Evolutionary conservation across 208 protist species (phyloP).

Genomic region (Leishmania turanica): DNA sequence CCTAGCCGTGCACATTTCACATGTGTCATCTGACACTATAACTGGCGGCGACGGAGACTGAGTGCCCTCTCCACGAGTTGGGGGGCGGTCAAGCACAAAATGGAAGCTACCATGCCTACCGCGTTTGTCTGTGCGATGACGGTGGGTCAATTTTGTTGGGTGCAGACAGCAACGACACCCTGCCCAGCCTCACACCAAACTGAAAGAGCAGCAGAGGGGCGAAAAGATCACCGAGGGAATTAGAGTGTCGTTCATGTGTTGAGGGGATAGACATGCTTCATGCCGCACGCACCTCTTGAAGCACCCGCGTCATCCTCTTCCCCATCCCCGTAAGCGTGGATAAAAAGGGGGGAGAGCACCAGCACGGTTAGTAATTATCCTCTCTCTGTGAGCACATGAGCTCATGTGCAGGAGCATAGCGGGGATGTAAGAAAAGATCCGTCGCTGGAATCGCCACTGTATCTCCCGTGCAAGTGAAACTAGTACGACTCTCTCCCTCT

Average conservation of each 20-base stretch:
- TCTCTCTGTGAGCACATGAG: not conserved
- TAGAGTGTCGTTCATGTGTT: not conserved
- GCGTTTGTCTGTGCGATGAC: not conserved
- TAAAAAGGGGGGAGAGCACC: not conserved
- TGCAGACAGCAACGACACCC: not conserved
- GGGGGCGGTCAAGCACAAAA: not conserved
- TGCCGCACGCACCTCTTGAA: not conserved
- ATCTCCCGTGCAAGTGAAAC: not conserved
- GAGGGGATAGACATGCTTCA: not conserved
- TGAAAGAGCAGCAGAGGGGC: not conserved
- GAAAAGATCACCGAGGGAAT: not conserved
- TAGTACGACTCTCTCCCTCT: not conserved
- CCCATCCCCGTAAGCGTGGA: not conserved
- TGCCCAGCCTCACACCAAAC: not conserved
- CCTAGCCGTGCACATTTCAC: not conserved
- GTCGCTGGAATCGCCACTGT: not conserved
- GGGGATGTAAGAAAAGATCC: not conserved
- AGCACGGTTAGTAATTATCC: not conserved
- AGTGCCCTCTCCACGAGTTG: not conserved
- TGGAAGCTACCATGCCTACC: not conserved
- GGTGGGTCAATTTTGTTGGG: not conserved
- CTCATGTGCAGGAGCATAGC: not conserved
- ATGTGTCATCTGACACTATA: not conserved
- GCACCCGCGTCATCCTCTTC: not conserved
- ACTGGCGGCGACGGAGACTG: not conserved